These are phyloP conservation scores for Straminergon stramineum DNA, from an alignment of 225 moss, liverwort and hornwort genomes.

Conservation along the genomic window DNA sequence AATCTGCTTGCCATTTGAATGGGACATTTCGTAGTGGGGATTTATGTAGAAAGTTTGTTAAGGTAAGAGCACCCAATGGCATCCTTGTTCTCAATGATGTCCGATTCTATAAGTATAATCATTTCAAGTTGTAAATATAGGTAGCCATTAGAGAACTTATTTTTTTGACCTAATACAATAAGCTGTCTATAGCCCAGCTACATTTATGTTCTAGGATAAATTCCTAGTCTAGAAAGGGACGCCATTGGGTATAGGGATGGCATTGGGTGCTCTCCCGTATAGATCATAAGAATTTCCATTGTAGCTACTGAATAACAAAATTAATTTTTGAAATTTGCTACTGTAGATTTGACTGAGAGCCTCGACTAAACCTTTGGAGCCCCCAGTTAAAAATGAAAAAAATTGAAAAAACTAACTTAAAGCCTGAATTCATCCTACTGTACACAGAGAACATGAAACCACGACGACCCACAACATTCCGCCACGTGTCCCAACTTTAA, in stretches of 20 bases:
- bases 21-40: accelerated
- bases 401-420: not conserved
- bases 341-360: not conserved
- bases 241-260: no score
- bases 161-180: no score
- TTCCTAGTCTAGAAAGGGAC: no score
- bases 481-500: not conserved
- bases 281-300: not conserved
- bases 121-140: no score
- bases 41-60: not conserved
- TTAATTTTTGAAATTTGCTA: not conserved
- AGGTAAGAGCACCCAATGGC: no score
- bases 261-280: no score
- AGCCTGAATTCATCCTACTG: not conserved
- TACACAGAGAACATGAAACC: not conserved
- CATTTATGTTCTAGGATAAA: no score
- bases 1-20: accelerated
- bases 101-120: no score
- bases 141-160: no score
- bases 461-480: not conserved
- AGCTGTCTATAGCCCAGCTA: no score
- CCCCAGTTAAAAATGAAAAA: not conserved
- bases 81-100: no score
- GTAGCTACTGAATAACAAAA: not conserved
- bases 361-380: not conserved